Evolutionary conservation across 495 filamentous ascomycete species (phyloP), one percentile per base, ranked within the genome.

Genomic region (Entonaema liquescens): DNA sequence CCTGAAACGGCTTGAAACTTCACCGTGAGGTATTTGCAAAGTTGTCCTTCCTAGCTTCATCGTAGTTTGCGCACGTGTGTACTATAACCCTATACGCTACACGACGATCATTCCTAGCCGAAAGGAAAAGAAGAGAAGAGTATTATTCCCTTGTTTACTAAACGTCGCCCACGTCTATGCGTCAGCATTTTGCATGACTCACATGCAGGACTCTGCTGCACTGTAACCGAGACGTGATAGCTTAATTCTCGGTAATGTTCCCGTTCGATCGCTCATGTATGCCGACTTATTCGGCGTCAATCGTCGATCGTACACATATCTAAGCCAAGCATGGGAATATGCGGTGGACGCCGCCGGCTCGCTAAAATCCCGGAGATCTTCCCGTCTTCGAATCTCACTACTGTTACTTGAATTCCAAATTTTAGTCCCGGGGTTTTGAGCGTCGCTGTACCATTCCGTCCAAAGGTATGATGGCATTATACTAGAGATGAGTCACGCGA

Each of bases 101-200:
- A 42, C 56, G 36, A 28, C 25, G 21, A 59, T 59, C 56, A 13
- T 21, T 36, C 23, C 5, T 59, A 26, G 11, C 21, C 54, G n/a
- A 15, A 59, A 23, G 21, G 2, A 2, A 6, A 33, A 33, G 11
- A 6, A 33, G 11, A 33, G 11, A 33, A 33, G 31, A n/a, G 31
- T 33, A 33, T 6, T 17, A 26, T 58, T 66, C 25, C 28, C 44
- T 63, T 53, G 53, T 71, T 63, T 40, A 55, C 62, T 44, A 36
- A 62, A 5, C 33, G 58, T 66, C 62, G 62, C 52, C 61, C 49
- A 53, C 58, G 49, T 53, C 57, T 28, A 6, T 26, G 57, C 54
- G 68, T 71, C 63, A 71, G 68, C 68, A 29, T 13, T 54, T 67
- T 49, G 63, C 68, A 67, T 71, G 68, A 71, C 68, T 71, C 68